Base-by-base conservation (phyloP, 495 filamentous ascomycete genomes). In the Penicillium nucicola region DNA sequence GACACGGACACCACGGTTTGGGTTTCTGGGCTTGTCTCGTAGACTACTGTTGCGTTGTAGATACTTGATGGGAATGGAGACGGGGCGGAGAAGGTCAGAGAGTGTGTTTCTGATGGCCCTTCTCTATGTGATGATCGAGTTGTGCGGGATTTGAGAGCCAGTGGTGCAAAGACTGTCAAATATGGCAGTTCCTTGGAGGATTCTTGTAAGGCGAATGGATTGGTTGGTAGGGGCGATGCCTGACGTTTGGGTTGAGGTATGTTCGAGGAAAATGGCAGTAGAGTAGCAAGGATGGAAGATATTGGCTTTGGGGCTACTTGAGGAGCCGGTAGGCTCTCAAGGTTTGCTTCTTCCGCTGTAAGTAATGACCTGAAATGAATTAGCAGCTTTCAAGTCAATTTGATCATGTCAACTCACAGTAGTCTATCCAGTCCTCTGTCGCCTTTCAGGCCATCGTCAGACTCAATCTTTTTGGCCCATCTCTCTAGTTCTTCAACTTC, bases 201-300 rank as follows among this genome's bases (percentile, higher is more conserved):
- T 19, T 66, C 56, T 38, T 66, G 54, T 39, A 75, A 56, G 4
- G 68, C 65, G 31, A 75, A 71, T 12, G 71, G 64, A 17, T 75
- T 72, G 32, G 53, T 60, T 9, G 67, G 64, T 39, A 61, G 41
- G 13, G 68, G 55, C 20, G 57, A 62, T 30, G 51, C 23, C 52
- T 60, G 43, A n/a, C 37, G 60, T 8, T 50, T 28, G 4, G 55
- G 60, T 14, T 51, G 60, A 37, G 62, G 58, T 1, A 58, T 53
- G 41, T 63, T 75, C 4, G 60, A 52, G 25, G 69, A 64, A 45
- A 75, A 75, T 32, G 72, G 73, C 13, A 76, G 69, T 28, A 76
- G 38, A 22, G 67, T 60, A 2, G 67, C 71, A 17, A 75, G 63
- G 5, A 75, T 48, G 10, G 66, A 71, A 30, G 74, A 77, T 10